Conservation (phyloP, 176 grass and related monocot genomes). For the Alloteropsis semialata region DNA sequence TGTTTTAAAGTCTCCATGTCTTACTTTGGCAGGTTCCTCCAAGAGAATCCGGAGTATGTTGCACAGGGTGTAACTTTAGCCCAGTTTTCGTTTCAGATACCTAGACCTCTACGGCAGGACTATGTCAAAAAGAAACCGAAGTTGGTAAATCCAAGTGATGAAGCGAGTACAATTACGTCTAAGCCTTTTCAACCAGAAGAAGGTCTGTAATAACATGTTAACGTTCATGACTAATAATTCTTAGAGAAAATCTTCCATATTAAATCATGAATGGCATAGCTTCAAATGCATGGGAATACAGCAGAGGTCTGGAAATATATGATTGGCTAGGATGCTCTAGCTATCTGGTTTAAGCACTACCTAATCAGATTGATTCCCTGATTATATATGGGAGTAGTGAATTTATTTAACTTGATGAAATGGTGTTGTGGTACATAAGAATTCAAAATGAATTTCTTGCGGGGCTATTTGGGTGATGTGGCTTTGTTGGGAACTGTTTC, state of each 20-base stretch:
- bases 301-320: neutral
- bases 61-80: slow-evolving; percentile 54
- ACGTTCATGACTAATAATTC: slow-evolving; percentile 10
- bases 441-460: slow-evolving; percentile 25
- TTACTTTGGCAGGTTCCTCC: slow-evolving; percentile 55
- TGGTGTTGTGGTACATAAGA: slow-evolving; percentile 5
- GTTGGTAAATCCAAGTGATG: slow-evolving; percentile 38
- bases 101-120: slow-evolving; percentile 68
- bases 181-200: slow-evolving; percentile 49
- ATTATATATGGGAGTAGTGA: neutral
- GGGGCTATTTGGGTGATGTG: neutral
- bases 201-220: slow-evolving; percentile 35
- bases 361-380: neutral
- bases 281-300: neutral
- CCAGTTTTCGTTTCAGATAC: slow-evolving; percentile 75
- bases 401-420: slow-evolving; percentile 2
- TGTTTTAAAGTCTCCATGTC: slow-evolving; percentile 17
- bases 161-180: slow-evolving; percentile 9
- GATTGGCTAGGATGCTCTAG: neutral
- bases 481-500: neutral
- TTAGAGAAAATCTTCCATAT: neutral
- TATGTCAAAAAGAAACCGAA: slow-evolving; percentile 69
- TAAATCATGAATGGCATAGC: slow-evolving; percentile 1
- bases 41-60: slow-evolving; percentile 57
- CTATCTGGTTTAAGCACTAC: neutral